These are phyloP conservation scores for Dryadomyces quercus-mongolicae DNA, from an alignment of 2,329 filamentous ascomycete genomes.

Conservation along the genomic window DNA sequence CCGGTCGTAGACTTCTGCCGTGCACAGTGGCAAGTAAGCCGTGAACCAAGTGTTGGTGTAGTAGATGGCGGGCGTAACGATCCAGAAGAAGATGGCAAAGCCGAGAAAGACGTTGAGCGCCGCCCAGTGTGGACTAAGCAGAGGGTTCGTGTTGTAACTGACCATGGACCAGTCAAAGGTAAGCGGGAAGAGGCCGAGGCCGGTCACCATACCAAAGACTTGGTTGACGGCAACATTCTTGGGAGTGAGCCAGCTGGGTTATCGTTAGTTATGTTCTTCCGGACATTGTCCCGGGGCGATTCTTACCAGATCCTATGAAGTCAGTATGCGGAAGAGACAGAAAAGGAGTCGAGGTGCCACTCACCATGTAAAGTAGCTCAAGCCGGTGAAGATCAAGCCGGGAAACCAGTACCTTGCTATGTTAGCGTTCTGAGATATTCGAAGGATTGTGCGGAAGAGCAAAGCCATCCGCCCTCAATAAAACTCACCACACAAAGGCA, in stretches of 20 bases:
- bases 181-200: constrained; percentile 49
- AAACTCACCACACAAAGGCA: constrained; percentile 34
- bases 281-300: too few species aligned
- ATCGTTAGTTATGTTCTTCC: too few species aligned
- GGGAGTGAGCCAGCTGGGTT: constrained; percentile 41
- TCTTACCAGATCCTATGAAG: constrained; percentile 4
- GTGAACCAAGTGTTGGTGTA: constrained; percentile 38
- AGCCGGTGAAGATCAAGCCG: constrained; percentile 48
- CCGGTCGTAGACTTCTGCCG: constrained; percentile 41
- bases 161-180: constrained; percentile 54
- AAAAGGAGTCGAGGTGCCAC: too few species aligned
- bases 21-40: constrained; percentile 38
- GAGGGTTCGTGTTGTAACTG: constrained; percentile 34
- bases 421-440: neutral
- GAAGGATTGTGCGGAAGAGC: too few species aligned
- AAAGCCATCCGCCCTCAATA: too few species aligned
- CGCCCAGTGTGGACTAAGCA: constrained; percentile 30
- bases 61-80: constrained; percentile 31
- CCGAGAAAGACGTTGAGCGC: constrained; percentile 32
- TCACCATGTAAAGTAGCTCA: constrained; percentile 48
- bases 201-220: constrained; percentile 49
- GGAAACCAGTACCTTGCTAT: constrained; percentile 40
- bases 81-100: constrained; percentile 31
- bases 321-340: neutral
- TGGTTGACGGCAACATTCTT: constrained; percentile 51